These are phyloP conservation scores for Vitis hybrid DNA, from an alignment of 177 flowering plant genomes.

Conservation along the genomic window DNA sequence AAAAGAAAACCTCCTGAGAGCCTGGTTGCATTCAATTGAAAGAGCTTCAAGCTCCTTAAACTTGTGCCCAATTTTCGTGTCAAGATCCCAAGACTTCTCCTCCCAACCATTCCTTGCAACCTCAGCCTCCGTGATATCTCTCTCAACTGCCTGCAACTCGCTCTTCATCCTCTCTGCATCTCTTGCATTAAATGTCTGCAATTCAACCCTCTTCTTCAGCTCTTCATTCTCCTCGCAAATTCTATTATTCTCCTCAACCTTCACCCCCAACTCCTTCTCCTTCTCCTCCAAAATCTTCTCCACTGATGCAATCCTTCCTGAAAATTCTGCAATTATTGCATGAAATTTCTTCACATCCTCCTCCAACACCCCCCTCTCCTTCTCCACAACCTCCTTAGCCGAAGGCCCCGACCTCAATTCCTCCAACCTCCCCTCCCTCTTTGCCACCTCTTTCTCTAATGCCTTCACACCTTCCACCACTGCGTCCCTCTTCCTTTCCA, in stretches of 20 bases:
- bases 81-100: slow-evolving; percentile 70
- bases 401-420: slow-evolving; percentile 48
- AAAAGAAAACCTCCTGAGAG: slow-evolving; percentile 41
- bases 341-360: slow-evolving; percentile 72
- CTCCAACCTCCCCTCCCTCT: slow-evolving; percentile 46
- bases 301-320: slow-evolving; percentile 25
- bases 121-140: slow-evolving; percentile 74
- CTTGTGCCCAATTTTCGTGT: slow-evolving; percentile 29
- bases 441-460: slow-evolving; percentile 33
- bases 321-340: slow-evolving; percentile 40
- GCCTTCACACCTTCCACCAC: slow-evolving; percentile 24
- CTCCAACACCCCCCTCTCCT: slow-evolving; percentile 54
- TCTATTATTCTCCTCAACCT: slow-evolving; percentile 50
- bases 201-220: slow-evolving; percentile 61
- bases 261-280: slow-evolving; percentile 58
- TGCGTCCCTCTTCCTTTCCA: slow-evolving; percentile 38
- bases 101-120: slow-evolving; percentile 55
- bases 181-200: slow-evolving; percentile 55
- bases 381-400: slow-evolving; percentile 52
- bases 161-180: too few relatives aligned
- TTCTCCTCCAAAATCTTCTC: slow-evolving; percentile 65
- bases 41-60: slow-evolving; percentile 62
- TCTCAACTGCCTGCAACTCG: slow-evolving; percentile 42
- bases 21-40: slow-evolving; percentile 62
- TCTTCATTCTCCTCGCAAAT: slow-evolving; percentile 80